phyloP scores from a whole-genome alignment of 441 rosid species.

The Euphorbia corollata region DNA sequence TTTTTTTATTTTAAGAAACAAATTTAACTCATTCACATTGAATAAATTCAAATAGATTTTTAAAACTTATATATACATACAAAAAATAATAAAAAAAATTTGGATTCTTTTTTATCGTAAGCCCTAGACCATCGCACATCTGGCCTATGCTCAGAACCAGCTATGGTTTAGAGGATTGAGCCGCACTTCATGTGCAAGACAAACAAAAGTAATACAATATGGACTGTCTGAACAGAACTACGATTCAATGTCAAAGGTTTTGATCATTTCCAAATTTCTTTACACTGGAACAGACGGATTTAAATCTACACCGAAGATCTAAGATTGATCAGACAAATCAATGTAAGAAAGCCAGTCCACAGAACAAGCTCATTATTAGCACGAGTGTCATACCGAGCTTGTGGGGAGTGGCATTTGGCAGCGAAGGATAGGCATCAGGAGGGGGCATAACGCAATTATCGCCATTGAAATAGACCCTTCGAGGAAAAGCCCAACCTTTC shows the following conservation, averaged over 20 bases:
- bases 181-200: not conserved
- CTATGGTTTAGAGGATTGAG: too few species aligned
- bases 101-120: too few species aligned
- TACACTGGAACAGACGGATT: conserved; percentile 12
- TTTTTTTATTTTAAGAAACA: too few species aligned
- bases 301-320: conserved; percentile 17
- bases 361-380: not conserved
- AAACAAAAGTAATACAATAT: not conserved
- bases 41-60: too few species aligned
- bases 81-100: too few species aligned
- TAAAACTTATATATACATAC: too few species aligned
- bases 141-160: too few species aligned
- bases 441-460: conserved; percentile 91
- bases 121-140: too few species aligned
- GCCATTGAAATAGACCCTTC: conserved; percentile 74
- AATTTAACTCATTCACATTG: too few species aligned
- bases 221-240: not conserved
- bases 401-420: conserved; percentile 54
- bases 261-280: not conserved
- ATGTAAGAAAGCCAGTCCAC: conserved; percentile 11
- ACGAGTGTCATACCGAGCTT: conserved; percentile 20
- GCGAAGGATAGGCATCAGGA: conserved; percentile 76
- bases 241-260: not conserved
- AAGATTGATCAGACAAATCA: not conserved
- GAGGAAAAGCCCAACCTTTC: conserved; percentile 89